Evolutionary conservation across 805 yeast genomes (phyloP).

Genomic region (Kazachstania psychrophila): DNA sequence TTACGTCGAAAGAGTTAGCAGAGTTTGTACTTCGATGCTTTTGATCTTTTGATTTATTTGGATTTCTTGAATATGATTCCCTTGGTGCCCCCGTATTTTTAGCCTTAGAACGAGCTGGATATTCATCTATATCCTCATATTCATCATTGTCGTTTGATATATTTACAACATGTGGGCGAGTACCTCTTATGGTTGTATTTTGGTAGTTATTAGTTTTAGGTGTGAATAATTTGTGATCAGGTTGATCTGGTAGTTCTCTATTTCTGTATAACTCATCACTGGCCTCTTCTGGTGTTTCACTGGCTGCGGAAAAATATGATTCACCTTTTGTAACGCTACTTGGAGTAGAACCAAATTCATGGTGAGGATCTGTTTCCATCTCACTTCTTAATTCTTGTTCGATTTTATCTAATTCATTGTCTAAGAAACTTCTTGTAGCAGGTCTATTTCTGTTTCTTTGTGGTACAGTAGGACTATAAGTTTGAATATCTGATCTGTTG

Average conservation of each 20-base stretch:
- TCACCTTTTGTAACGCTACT: not conserved
- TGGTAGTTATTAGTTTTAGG: not conserved
- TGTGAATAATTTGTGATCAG: not conserved
- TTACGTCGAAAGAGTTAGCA: constrained; percentile 21
- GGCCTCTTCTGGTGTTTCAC: not conserved
- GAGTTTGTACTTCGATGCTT: not conserved
- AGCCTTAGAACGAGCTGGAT: not conserved
- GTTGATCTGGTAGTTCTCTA: constrained; percentile 1
- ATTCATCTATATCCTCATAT: constrained; percentile 1
- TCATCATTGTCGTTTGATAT: not conserved
- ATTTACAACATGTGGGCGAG: constrained; percentile 3
- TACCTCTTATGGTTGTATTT: not conserved
- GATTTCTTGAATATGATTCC: not conserved
- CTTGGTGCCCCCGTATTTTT: not conserved
- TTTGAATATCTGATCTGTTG: constrained; percentile 15
- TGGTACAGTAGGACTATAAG: constrained; percentile 26
- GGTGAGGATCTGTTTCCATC: not conserved
- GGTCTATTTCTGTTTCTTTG: constrained; percentile 25
- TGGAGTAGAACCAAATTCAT: too few species aligned
- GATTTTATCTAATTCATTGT: constrained; percentile 2
- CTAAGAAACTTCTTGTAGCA: constrained; percentile 15
- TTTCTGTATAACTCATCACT: not conserved
- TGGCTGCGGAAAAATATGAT: constrained; percentile 1
- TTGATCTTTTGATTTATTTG: not conserved
- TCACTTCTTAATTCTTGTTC: constrained; percentile 4